phyloP scores from a whole-genome alignment of 306 rosid genomes.

The Potentilla sterilis region DNA sequence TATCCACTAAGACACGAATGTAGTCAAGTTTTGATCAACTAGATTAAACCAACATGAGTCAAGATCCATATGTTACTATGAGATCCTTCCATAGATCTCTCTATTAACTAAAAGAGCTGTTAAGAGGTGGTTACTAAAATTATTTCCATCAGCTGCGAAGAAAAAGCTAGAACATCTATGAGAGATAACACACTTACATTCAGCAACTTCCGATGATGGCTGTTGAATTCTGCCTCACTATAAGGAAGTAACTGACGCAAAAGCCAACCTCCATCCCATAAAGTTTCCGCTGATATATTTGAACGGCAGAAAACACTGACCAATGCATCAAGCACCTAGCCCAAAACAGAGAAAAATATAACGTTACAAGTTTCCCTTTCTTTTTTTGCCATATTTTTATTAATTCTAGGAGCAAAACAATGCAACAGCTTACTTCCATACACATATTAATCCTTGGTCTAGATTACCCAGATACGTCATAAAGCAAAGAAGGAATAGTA shows the following conservation, averaged over 20 bases:
- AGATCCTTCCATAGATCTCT: not conserved
- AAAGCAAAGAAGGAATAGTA: not conserved
- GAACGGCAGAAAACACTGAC: conserved; percentile 82
- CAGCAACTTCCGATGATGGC: conserved; percentile 65
- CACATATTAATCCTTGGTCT: not conserved
- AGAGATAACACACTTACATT: conserved; percentile 46
- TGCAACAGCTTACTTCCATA: not conserved
- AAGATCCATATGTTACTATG: not conserved
- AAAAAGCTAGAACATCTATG: not conserved
- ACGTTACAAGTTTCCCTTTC: not conserved
- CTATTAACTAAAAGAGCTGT: not conserved
- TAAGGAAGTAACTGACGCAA: conserved; percentile 91
- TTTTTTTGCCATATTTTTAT: not conserved
- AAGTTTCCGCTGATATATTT: conserved; percentile 75
- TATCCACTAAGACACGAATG: not conserved
- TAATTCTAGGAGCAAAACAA: not conserved
- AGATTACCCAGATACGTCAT: not conserved
- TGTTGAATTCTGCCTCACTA: conserved; percentile 73
- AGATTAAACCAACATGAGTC: not conserved
- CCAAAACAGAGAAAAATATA: conserved; percentile 19
- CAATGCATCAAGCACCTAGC: conserved; percentile 84
- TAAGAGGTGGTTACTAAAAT: not conserved
- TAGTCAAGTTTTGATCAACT: not conserved
- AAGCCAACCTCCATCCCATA: conserved; percentile 99
- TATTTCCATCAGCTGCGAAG: not conserved